A percentile compares a stretch with the other conserved stretches of the same genome.
phyloP scores from a whole-genome alignment of 75 land plant genomes.

The Selaginella moellendorffii region DNA sequence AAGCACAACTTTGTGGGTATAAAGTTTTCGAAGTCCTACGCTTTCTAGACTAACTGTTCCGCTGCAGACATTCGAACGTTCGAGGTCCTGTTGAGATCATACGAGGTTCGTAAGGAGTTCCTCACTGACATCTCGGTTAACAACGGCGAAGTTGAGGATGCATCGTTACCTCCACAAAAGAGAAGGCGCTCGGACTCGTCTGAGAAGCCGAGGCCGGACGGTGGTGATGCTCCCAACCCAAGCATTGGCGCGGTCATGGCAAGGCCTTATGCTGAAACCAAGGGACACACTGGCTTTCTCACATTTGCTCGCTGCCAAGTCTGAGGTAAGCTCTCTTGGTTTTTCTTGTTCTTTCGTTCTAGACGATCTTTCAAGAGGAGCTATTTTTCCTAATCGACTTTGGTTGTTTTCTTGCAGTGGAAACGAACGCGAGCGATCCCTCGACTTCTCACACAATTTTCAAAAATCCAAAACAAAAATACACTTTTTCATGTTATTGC shows the following conservation, averaged over 20 bases:
- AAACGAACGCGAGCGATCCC: too few species aligned
- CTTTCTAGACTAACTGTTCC: not conserved
- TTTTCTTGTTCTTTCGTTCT: not conserved
- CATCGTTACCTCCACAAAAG: constrained; percentile 29
- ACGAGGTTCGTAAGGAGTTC: constrained; percentile 52
- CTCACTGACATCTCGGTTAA: constrained; percentile 11
- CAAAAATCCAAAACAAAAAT: too few species aligned
- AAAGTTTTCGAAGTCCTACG: not conserved
- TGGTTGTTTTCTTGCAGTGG: too few species aligned
- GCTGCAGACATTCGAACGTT: constrained; percentile 68
- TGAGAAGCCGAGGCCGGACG: not conserved
- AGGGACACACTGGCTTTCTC: constrained; percentile 92
- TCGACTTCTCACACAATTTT: too few species aligned
- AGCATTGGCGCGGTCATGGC: constrained; percentile 17
- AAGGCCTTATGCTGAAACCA: constrained; percentile 46
- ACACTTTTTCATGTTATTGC: too few species aligned
- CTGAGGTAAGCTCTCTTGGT: not conserved
- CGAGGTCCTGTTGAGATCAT: constrained; percentile 74
- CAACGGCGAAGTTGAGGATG: constrained; percentile 10
- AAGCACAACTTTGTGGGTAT: constrained; percentile 26
- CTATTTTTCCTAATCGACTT: too few species aligned
- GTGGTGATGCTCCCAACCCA: not conserved
- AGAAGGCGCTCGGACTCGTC: constrained; percentile 5
- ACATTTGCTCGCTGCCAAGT: constrained; percentile 64
- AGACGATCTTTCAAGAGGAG: too few species aligned